These are phyloP conservation scores for Phaseolus coccineus DNA, from an alignment of 331 rosid species.

Conservation along the genomic window DNA sequence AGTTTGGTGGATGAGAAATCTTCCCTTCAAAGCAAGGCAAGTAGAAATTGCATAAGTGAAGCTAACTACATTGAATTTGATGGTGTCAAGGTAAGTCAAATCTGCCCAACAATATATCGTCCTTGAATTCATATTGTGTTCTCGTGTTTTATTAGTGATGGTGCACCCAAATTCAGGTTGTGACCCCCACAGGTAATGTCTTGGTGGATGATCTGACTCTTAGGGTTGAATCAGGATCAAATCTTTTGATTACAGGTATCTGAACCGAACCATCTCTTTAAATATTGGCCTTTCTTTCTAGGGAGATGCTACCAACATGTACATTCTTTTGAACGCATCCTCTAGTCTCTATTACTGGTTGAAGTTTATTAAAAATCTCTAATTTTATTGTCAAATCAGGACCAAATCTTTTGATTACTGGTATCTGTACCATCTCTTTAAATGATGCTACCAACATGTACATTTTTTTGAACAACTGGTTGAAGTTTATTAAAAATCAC, in stretches of 20 bases:
- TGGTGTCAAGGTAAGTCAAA: slow-evolving; percentile 77
- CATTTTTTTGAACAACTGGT: too few relatives aligned
- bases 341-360: too few relatives aligned
- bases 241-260: slow-evolving; percentile 95
- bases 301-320: not conserved
- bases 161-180: slow-evolving; percentile 71
- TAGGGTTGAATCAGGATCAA: slow-evolving; percentile 88
- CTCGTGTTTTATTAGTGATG: slow-evolving; percentile 44
- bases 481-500: too few relatives aligned
- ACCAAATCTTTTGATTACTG: slow-evolving; percentile 95
- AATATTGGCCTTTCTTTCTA: not conserved
- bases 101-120: slow-evolving; percentile 25
- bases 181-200: slow-evolving; percentile 92
- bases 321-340: too few relatives aligned
- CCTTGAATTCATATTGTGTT: slow-evolving; percentile 32
- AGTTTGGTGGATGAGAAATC: slow-evolving; percentile 63
- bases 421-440: slow-evolving; percentile 52
- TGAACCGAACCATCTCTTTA: slow-evolving; percentile 34
- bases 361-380: too few relatives aligned
- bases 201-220: slow-evolving; percentile 93
- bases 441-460: too few relatives aligned
- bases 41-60: slow-evolving; percentile 78
- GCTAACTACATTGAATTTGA: slow-evolving; percentile 93
- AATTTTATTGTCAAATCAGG: slow-evolving; percentile 61
- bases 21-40: slow-evolving; percentile 60